Conservation (phyloP, 106 monocot genomes). For the Vanilla planifolia region DNA sequence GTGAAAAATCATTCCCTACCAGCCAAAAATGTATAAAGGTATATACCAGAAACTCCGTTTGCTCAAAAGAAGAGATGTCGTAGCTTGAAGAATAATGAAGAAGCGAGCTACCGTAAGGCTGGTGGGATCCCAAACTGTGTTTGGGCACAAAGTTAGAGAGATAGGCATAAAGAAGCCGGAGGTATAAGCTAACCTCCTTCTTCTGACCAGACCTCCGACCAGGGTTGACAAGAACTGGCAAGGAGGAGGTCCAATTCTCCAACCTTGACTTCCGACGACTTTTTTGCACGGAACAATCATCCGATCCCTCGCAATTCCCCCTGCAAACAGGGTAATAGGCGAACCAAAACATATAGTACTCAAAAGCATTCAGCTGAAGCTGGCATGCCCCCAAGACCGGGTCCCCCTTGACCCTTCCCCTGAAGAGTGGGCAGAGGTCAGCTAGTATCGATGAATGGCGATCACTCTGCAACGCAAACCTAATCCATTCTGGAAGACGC, state of each 20-base stretch:
- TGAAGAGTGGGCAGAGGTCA: slow-evolving; percentile 56
- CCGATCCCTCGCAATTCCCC: slow-evolving; percentile 29
- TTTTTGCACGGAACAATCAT: neutral
- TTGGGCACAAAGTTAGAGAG: slow-evolving; percentile 61
- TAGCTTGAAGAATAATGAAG: slow-evolving; percentile 49
- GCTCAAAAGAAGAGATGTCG: slow-evolving; percentile 34
- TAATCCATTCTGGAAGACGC: slow-evolving; percentile 83
- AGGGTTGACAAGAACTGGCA: slow-evolving; percentile 25
- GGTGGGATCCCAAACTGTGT: slow-evolving; percentile 15
- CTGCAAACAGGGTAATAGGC: slow-evolving; percentile 77
- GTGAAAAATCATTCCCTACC: slow-evolving; percentile 89
- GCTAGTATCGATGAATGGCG: slow-evolving; percentile 12
- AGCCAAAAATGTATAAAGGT: slow-evolving; percentile 85
- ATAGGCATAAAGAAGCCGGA: slow-evolving; percentile 64
- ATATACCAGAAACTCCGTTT: slow-evolving; percentile 77
- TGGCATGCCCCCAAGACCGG: slow-evolving; percentile 22
- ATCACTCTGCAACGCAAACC: slow-evolving; percentile 28
- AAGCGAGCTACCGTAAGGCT: slow-evolving; percentile 67
- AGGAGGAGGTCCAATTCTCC: slow-evolving; percentile 64
- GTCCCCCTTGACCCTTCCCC: slow-evolving; percentile 36
- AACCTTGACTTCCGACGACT: slow-evolving; percentile 27
- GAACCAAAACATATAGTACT: slow-evolving; percentile 95
- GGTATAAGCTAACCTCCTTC: slow-evolving; percentile 48
- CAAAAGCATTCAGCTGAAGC: slow-evolving; percentile 70
- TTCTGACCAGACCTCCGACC: slow-evolving; percentile 32